These are phyloP conservation scores for Neonectria sp. DNA, from an alignment of 2,329 filamentous ascomycete genomes.

Conservation along the genomic window DNA sequence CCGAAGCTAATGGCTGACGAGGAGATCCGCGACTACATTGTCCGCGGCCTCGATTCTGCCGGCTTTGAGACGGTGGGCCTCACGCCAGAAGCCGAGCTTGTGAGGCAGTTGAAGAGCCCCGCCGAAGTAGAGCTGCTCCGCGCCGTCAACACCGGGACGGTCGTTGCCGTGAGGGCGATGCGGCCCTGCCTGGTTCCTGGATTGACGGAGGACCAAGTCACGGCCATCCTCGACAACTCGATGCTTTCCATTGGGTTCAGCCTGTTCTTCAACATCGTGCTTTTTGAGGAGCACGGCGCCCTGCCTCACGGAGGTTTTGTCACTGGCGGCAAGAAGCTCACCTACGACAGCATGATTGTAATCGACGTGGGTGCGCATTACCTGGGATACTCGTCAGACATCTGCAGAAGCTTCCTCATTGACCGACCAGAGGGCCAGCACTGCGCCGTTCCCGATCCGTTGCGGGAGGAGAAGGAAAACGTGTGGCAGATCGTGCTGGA, in stretches of 20 bases:
- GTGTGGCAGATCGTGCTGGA: constrained; percentile 74
- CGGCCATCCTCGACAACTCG: constrained; percentile 68
- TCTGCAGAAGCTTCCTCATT: constrained; percentile 74
- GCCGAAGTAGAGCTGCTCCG: constrained; percentile 71
- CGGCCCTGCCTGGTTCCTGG: constrained; percentile 67
- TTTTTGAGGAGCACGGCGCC: constrained; percentile 71
- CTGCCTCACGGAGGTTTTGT: constrained; percentile 69
- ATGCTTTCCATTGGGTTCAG: constrained; percentile 68
- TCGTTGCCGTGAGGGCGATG: constrained; percentile 73
- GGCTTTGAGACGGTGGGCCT: constrained; percentile 72
- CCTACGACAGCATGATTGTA: constrained; percentile 69
- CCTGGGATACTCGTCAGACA: constrained; percentile 74
- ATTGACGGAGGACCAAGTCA: constrained; percentile 72
- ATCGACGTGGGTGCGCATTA: constrained; percentile 76
- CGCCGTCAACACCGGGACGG: constrained; percentile 75
- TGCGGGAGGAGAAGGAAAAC: constrained; percentile 65
- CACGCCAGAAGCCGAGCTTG: constrained; percentile 67
- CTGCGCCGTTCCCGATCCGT: constrained; percentile 30
- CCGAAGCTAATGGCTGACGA: constrained; percentile 74
- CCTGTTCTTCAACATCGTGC: constrained; percentile 75
- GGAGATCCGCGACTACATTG: constrained; percentile 75
- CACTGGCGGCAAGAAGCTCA: constrained; percentile 65
- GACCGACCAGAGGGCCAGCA: constrained; percentile 48
- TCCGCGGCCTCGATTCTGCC: constrained; percentile 66
- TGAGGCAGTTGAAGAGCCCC: constrained; percentile 71